A percentile compares a stretch with the other conserved stretches of the same genome.
phyloP scores from a whole-genome alignment of 306 rosid genomes.

The Cucurbita argyrosperma region DNA sequence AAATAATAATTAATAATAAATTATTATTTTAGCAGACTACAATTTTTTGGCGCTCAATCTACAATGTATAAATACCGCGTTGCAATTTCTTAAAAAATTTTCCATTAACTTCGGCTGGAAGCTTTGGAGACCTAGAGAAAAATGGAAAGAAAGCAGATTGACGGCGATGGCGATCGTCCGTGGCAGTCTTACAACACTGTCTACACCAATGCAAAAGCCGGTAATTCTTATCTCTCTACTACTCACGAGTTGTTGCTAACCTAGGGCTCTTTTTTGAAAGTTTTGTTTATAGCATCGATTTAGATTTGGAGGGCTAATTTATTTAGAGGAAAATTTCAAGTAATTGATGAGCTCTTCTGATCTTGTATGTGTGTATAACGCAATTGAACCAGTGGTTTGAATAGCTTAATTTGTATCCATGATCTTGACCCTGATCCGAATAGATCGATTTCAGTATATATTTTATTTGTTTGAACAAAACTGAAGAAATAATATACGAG shows the following conservation, averaged over 20 bases:
- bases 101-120: not conserved
- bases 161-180: slow-evolving; percentile 32
- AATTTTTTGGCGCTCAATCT: not conserved
- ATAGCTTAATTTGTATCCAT: too few relatives aligned
- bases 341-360: not conserved
- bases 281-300: not conserved
- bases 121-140: not conserved
- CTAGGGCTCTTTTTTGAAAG: slow-evolving; percentile 21
- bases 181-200: slow-evolving; percentile 85
- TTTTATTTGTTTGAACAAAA: not conserved
- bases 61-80: not conserved
- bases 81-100: not conserved
- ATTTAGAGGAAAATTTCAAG: not conserved
- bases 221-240: slow-evolving; percentile 5
- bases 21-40: too few relatives aligned
- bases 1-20: too few relatives aligned
- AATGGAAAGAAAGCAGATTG: slow-evolving; percentile 30
- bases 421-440: not conserved
- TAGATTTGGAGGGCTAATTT: not conserved
- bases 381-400: not conserved
- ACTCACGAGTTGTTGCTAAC: slow-evolving; percentile 17
- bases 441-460: not conserved
- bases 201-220: slow-evolving; percentile 88
- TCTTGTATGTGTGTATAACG: not conserved
- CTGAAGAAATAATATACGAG: not conserved